Evolutionary conservation across 768 basidiomycete species (phyloP), one percentile per base, ranked within the genome.

Genomic region (Leucocoprinus leucothites): DNA sequence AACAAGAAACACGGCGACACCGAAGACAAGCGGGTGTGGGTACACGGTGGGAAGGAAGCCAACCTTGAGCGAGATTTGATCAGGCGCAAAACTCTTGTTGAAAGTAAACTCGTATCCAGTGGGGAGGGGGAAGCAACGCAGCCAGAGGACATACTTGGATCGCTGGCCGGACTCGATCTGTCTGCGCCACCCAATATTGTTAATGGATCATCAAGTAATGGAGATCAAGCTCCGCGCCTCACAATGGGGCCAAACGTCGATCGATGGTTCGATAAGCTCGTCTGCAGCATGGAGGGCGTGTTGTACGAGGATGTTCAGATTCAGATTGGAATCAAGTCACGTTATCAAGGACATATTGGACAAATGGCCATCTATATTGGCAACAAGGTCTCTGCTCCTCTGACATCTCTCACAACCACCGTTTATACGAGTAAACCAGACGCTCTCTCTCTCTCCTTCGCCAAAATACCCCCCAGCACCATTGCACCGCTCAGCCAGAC

Each of bases 261-360:
- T 57, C 87, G 86, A 60, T 95, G 92, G 94, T 90, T 87, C 65
- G 86, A 90, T 59, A 90, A 91, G 61, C 78, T 98, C 26, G 85
- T 81, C 1, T 93, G 85, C 69, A 77, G 72, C 25, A 67, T 80
- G 14, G 97, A 98, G 58, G 97, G 97, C 43, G 85, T 98, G 31
- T 79, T 99, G 11, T 98, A 91, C 70, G 97, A 99, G 70, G 96
- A 98, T 62, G 82, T 91, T 8, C 92, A 96, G 70, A 82, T 99
- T 42, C 96, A 98, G 67, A 84, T 99, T 50, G 97, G 97, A 31
- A 71, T 98, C 74, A 99, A 98, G 74, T 94, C 94, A 26, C 89
- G 94, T 64, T 99, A 91, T 69, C 96, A 98, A 68, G 90, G 91
- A 14, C 90, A 96, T 64, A 82, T 94, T 36, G 97, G 96, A 14